These are phyloP conservation scores for Didymella pinodella DNA, from an alignment of 2,329 filamentous ascomycete genomes.

Conservation along the genomic window DNA sequence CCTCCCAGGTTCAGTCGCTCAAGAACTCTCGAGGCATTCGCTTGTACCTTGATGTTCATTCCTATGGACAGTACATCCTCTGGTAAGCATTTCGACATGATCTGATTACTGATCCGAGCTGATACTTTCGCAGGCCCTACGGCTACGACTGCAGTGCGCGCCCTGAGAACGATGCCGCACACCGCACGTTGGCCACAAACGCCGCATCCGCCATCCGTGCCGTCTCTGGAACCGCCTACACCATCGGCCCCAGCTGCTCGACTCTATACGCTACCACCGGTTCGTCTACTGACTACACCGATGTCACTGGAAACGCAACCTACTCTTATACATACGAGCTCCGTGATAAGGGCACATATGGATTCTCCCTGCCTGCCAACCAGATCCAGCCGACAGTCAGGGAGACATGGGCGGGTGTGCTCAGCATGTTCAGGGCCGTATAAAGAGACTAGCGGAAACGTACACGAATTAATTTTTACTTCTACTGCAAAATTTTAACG, in stretches of 20 bases:
- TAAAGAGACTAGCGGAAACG: neutral
- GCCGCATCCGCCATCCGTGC: constrained; percentile 62
- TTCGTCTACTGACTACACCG: constrained; percentile 54
- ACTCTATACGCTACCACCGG: constrained; percentile 67
- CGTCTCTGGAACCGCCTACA: constrained; percentile 58
- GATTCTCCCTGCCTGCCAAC: constrained; percentile 58
- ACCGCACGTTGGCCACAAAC: constrained; percentile 59
- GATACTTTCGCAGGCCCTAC: constrained; percentile 58
- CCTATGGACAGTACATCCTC: constrained; percentile 32
- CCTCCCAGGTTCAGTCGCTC: constrained; percentile 53
- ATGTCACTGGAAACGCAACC: constrained; percentile 53
- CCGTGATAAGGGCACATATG: constrained; percentile 57
- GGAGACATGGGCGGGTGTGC: constrained; percentile 57
- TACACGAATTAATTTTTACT: neutral
- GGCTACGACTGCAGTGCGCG: constrained; percentile 64
- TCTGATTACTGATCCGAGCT: neutral
- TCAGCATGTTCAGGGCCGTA: constrained; percentile 40
- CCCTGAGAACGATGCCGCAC: constrained; percentile 58
- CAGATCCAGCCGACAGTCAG: constrained; percentile 59
- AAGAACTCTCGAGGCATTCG: constrained; percentile 59
- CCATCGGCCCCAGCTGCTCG: constrained; percentile 61
- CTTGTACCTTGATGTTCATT: constrained; percentile 70
- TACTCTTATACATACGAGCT: constrained; percentile 60
- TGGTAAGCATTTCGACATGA: constrained; percentile 27
- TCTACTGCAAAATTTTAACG: neutral